Evolutionary conservation across 352 stramenopile species (phyloP), one percentile per base, ranked within the genome.

Genomic region (Phytophthora idaei): DNA sequence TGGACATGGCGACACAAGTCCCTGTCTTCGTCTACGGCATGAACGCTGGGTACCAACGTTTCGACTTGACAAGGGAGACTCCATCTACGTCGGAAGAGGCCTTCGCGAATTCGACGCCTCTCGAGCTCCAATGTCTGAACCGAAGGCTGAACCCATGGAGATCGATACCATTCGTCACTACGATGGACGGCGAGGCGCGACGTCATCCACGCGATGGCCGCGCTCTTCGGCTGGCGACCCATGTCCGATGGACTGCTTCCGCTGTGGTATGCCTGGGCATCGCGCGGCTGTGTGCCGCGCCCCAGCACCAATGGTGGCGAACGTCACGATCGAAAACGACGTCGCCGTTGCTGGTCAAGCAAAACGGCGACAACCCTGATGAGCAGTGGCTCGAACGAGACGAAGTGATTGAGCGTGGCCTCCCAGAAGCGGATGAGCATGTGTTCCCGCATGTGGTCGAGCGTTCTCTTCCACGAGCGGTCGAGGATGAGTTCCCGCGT

Each of bases 1-100:
- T 75, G 1, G 57, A 75, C 51, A 65, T 51, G 67, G 29, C 41
- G 15, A 77, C 68, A 0, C 56, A 77, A 31, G 60, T 74, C 37
- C 34, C 64, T 21, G 53, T 50, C 25, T 42, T 60, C 27, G 42
- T 60, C 3, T n/a, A 27, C 5, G 39, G 39, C 6, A 44, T 60
- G 39, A 60, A 60, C 39, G 27, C 53, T 51, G 39, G 39, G 5
- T 28, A 51, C 17, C 53, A 60, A 27, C 37, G 28, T 51, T 42
- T 60, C 53, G 51, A 60, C 28, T 21, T 60, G 53, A 42, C 27
- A 3, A 14, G 41, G 29, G 51, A 51, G 15, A 9, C 39, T n/a
- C 27, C 27, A 5, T 17, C 21, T 2, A 42, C 53, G 0, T 5
- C 27, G 5, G 29, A 60, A 60, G 37, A 49, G 12, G 37, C 21